Conservation (phyloP, 192 early-diverging fungal species). For the Linnemannia schmuckeri region DNA sequence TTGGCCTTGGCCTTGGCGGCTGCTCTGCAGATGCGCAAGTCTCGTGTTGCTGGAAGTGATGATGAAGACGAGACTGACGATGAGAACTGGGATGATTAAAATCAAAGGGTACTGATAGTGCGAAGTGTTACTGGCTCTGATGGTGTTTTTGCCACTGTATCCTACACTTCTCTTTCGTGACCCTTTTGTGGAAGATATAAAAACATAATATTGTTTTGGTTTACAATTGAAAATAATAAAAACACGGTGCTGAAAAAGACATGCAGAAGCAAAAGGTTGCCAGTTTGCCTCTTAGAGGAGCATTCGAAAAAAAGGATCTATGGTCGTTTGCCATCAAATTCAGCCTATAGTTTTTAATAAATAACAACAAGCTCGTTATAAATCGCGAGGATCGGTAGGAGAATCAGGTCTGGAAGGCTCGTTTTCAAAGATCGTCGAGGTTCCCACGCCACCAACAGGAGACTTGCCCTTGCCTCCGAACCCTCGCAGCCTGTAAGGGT, state of each 20-base stretch:
- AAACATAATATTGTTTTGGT: neutral
- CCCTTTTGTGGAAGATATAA: neutral
- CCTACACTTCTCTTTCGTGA: neutral
- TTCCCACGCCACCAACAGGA: neutral
- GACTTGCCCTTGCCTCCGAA: neutral
- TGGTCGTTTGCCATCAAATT: too few relatives aligned
- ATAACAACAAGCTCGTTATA: neutral
- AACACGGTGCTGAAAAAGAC: neutral
- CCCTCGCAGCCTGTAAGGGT: neutral
- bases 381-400: neutral
- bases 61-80: conserved; percentile 48
- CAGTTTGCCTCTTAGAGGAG: neutral
- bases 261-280: neutral
- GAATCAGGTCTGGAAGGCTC: neutral
- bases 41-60: conserved; percentile 37
- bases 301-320: neutral
- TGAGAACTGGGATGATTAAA: conserved; percentile 53
- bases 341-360: neutral
- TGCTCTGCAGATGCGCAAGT: conserved; percentile 32
- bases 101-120: neutral
- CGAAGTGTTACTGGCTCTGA: neutral
- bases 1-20: conserved; percentile 24
- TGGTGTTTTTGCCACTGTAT: neutral
- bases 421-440: neutral
- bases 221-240: neutral